Base-by-base conservation (phyloP, 495 filamentous ascomycete genomes). In the Penicillium ochrochloron region DNA sequence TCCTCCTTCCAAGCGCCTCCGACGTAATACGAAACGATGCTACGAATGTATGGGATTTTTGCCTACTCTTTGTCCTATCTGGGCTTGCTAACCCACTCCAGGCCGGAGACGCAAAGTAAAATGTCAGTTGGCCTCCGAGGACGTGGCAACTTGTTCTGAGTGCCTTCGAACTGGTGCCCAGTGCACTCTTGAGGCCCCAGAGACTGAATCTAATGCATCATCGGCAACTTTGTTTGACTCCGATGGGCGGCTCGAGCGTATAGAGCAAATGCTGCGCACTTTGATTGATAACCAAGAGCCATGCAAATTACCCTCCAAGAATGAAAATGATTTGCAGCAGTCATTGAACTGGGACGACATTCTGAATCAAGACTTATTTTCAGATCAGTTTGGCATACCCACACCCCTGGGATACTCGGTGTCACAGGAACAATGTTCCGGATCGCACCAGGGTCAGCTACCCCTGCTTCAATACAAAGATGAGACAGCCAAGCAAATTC, bases 391-490 rank as follows among this genome's bases (percentile, higher is more conserved):
- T 23, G 44, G 44, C 21, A 21, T 48, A 48, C 9, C 44, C 10
- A 23, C 44, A 10, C 44, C 44, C 4, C 14, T 25, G 44, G 44
- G 21, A 25, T 25, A n/a, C 4, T 48, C 44, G 19, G 1, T 25
- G 19, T 10, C 21, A 5, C 19, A 48, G 19, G 44, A 48, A 12
- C n/a, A 48, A 25, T 48, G 44, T 48, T 4, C 44, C 21, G 25
- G 19, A 7, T 17, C 44, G 19, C 19, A 48, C 12, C 44, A 23
- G 21, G 44, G 5, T 9, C 44, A 48, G 11, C 19, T 25, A 7
- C 44, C 44, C 3, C 21, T 48, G 44, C 44, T 48, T 12, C 44
- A 48, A 25, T 48, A 48, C 44, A 48, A 48, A 48, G 44, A 48
- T 14, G 44, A 48, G 5, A 48, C 44, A 14, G 44, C 44, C 44